Evolutionary conservation across 148 eudicot species (phyloP).

Genomic region (Rhododendron ovatum): DNA sequence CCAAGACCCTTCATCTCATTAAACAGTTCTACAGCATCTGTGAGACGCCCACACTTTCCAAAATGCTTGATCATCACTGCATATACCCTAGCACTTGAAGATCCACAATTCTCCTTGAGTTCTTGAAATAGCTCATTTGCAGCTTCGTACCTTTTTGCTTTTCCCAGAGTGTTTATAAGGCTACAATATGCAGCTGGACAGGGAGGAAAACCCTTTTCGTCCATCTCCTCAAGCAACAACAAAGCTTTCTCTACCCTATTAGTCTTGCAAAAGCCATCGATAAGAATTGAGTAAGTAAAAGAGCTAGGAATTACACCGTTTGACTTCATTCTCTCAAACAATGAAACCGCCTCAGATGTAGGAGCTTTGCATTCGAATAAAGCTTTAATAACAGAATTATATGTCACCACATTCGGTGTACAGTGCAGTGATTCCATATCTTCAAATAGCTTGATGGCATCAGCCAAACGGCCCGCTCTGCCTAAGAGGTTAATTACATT

Average conservation of each 20-base stretch:
- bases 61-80: slow-evolving; percentile 93
- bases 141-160: slow-evolving; percentile 84
- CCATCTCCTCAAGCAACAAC: slow-evolving; percentile 93
- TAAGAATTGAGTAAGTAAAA: slow-evolving; percentile 85
- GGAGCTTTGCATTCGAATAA: slow-evolving; percentile 73
- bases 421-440: slow-evolving; percentile 68
- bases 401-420: slow-evolving; percentile 83
- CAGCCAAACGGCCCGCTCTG: slow-evolving; percentile 57
- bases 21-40: slow-evolving; percentile 72
- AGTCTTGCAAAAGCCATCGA: slow-evolving; percentile 89
- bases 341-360: slow-evolving; percentile 39
- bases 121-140: slow-evolving; percentile 95
- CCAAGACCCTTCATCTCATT: slow-evolving; percentile 83
- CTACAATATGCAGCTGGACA: slow-evolving; percentile 97
- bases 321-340: slow-evolving; percentile 73
- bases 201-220: slow-evolving; percentile 91
- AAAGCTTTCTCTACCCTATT: slow-evolving; percentile 80
- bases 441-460: slow-evolving; percentile 70
- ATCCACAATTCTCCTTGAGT: slow-evolving; percentile 79
- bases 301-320: slow-evolving; percentile 66
- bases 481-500: slow-evolving; percentile 79
- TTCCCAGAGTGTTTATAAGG: slow-evolving; percentile 79
- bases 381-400: slow-evolving; percentile 72
- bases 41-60: slow-evolving; percentile 71
- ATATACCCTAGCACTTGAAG: slow-evolving; percentile 81